phyloP scores from a whole-genome alignment of 805 yeast genomes.

The Hanseniaspora mollemarum region DNA sequence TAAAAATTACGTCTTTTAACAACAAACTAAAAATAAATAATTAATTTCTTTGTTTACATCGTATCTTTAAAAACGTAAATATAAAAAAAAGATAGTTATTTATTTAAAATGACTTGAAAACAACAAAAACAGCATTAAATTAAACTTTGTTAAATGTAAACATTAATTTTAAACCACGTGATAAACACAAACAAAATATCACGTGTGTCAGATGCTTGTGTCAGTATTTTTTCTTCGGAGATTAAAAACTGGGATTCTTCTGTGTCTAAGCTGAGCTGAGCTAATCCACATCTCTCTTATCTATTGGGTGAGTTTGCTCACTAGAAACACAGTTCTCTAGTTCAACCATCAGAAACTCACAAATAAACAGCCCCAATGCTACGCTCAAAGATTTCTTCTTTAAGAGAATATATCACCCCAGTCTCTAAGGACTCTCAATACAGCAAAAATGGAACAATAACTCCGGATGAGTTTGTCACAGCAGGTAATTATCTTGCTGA shows the following conservation, averaged over 20 bases:
- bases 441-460: slow-evolving; percentile 74
- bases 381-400: slow-evolving; percentile 67
- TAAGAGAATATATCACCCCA: slow-evolving; percentile 90
- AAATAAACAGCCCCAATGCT: slow-evolving; percentile 30
- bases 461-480: slow-evolving; percentile 86
- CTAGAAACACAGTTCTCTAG: too few species aligned
- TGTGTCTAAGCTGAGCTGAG: too few species aligned
- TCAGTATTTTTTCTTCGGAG: background rate
- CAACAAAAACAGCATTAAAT: background rate
- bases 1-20: too few species aligned
- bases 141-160: background rate
- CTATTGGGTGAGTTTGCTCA: too few species aligned
- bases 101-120: background rate
- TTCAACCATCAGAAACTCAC: too few species aligned
- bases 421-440: slow-evolving; percentile 79
- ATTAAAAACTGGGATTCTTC: too few species aligned
- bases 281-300: too few species aligned
- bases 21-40: too few species aligned
- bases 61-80: too few species aligned
- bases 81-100: too few species aligned
- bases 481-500: slow-evolving; percentile 90
- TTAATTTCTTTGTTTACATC: background rate
- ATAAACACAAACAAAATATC: background rate
- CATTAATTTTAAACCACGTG: background rate
- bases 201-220: background rate